A percentile compares a stretch with the other conserved stretches of the same genome.
Conservation (phyloP, 1,284 basidiomycete genomes). For the Testicularia cyperi region DNA sequence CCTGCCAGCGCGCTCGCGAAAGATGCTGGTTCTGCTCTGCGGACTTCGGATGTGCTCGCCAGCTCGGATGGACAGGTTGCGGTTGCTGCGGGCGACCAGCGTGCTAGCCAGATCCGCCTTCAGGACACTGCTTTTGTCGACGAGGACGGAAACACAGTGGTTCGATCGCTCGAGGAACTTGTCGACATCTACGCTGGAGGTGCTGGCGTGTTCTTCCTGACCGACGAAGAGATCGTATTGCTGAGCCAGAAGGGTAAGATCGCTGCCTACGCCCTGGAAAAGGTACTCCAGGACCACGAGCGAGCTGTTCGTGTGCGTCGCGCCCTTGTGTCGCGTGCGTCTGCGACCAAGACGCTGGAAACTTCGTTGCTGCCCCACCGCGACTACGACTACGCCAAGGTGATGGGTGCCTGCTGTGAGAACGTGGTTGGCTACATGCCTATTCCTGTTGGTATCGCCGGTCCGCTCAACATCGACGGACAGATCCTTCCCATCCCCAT, state of each 20-base stretch:
- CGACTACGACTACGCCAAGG: constrained; percentile 89
- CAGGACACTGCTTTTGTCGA: constrained; percentile 29
- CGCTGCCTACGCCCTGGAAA: constrained; percentile 89
- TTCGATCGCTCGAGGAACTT: constrained; percentile 71
- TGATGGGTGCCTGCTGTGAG: constrained; percentile 97
- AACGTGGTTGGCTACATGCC: constrained; percentile 98
- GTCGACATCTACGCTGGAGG: constrained; percentile 83
- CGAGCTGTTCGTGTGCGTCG: constrained; percentile 84
- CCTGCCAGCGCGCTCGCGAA: constrained; percentile 28
- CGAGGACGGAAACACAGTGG: constrained; percentile 39
- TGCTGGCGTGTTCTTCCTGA: constrained; percentile 67
- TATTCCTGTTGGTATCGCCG: constrained; percentile 91
- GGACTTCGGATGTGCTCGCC: constrained; percentile 16
- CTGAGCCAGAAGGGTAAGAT: constrained; percentile 91
- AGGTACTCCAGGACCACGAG: constrained; percentile 81
- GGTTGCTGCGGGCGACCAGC: constrained; percentile 16
- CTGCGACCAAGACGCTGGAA: constrained; percentile 82
- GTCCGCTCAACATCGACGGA: constrained; percentile 89
- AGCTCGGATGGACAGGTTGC: constrained; percentile 41
- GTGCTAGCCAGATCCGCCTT: constrained; percentile 26
- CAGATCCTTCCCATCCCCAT: constrained; percentile 87
- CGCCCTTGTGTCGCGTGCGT: constrained; percentile 87
- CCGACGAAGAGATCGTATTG: constrained; percentile 88
- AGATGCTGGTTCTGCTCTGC: constrained; percentile 22
- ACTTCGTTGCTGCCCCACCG: constrained; percentile 77